phyloP scores from a whole-genome alignment of 2,329 filamentous ascomycete genomes.

The Huntiella bhutanensis region DNA sequence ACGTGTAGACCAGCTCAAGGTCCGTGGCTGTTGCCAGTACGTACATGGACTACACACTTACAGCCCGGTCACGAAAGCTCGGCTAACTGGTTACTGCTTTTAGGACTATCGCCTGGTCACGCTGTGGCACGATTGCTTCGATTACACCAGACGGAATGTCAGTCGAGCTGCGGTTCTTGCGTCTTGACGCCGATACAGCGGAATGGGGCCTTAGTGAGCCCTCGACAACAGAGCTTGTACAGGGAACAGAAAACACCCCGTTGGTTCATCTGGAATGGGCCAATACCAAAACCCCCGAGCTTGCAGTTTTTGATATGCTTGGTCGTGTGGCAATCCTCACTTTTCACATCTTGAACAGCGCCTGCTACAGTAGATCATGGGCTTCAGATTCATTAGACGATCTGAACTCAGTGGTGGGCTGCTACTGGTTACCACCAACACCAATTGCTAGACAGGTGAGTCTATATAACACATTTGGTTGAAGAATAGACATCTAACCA shows the following conservation, averaged over 20 bases:
- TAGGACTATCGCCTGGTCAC: slow-evolving; percentile 77
- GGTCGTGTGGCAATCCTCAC: slow-evolving; percentile 61
- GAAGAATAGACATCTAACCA: background rate
- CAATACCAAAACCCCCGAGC: slow-evolving; percentile 48
- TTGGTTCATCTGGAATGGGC: slow-evolving; percentile 75
- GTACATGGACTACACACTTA: slow-evolving; percentile 15
- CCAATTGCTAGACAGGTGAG: slow-evolving; percentile 25
- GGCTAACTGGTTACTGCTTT: slow-evolving; percentile 12
- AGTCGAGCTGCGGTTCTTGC: slow-evolving; percentile 55
- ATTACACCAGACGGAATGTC: slow-evolving; percentile 53
- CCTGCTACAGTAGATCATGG: slow-evolving; percentile 41
- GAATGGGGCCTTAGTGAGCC: slow-evolving; percentile 60
- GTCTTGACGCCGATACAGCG: slow-evolving; percentile 47
- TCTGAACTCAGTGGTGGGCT: slow-evolving; percentile 57
- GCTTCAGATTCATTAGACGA: slow-evolving; percentile 55
- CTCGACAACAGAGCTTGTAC: slow-evolving; percentile 41
- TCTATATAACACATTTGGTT: background rate
- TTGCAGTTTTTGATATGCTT: slow-evolving; percentile 64
- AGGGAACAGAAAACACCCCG: slow-evolving; percentile 41
- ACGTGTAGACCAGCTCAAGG: slow-evolving; percentile 57
- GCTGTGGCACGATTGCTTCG: slow-evolving; percentile 65
- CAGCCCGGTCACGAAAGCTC: background rate
- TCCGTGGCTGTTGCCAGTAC: slow-evolving; percentile 66
- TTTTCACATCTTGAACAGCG: slow-evolving; percentile 55
- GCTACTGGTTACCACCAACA: slow-evolving; percentile 62